Conservation (phyloP, 2,329 filamentous ascomycete genomes). For the Ceratocystis ficicola region DNA sequence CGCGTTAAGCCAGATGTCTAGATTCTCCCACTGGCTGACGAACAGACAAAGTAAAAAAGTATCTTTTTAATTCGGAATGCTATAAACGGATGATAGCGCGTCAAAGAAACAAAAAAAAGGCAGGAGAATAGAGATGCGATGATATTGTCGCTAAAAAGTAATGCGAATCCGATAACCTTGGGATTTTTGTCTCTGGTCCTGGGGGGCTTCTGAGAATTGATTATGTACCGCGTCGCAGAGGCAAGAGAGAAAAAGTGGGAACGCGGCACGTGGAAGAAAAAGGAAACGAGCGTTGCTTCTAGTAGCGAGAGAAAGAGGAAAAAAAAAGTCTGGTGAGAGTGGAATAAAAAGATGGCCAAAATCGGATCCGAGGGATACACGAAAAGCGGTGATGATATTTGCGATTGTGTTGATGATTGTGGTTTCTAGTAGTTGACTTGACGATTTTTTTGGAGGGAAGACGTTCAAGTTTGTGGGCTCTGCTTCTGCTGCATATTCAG, state of each 20-base stretch:
- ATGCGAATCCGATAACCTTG: constrained; percentile 3
- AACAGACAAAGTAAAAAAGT: background rate
- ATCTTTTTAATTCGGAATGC: background rate
- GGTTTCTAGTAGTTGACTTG: background rate
- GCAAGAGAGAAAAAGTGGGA: background rate
- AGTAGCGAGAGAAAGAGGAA: background rate
- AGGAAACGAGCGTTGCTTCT: constrained; percentile 8
- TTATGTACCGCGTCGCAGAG: constrained; percentile 10
- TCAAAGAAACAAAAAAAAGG: background rate
- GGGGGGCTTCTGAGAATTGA: constrained; percentile 1
- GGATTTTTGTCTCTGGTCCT: background rate
- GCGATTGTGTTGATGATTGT: background rate
- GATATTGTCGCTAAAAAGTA: constrained; percentile 6
- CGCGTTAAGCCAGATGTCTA: constrained; percentile 5
- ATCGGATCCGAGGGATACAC: background rate
- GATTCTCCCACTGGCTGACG: background rate
- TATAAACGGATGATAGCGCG: background rate
- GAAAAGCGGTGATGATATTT: background rate
- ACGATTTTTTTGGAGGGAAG: background rate
- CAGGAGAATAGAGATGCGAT: background rate
- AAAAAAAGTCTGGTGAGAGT: background rate
- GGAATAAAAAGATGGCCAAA: constrained; percentile 1
- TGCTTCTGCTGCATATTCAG: background rate
- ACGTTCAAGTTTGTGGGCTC: background rate
- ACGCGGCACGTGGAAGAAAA: constrained; percentile 7